A percentile compares a stretch with the other conserved stretches of the same genome.
Evolutionary conservation across 805 yeast genomes (phyloP).

Genomic region (Saccharomycopsis capsularis): DNA sequence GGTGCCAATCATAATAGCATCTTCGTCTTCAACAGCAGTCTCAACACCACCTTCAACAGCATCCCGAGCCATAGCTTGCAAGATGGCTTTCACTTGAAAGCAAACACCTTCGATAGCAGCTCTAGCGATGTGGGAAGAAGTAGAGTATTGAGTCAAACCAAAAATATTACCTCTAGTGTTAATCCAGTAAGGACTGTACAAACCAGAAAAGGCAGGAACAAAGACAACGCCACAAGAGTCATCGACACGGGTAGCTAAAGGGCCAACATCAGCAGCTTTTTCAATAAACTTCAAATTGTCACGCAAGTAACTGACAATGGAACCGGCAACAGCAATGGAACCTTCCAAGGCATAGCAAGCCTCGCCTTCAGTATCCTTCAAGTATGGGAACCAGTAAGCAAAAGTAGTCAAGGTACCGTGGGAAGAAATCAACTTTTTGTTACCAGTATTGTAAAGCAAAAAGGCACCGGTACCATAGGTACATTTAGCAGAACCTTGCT

Average conservation of each 20-base stretch:
- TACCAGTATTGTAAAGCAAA: constrained; percentile 81
- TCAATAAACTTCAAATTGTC: constrained; percentile 81
- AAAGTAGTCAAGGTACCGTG: constrained; percentile 86
- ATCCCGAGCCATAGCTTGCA: constrained; percentile 84
- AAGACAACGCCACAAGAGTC: constrained; percentile 89
- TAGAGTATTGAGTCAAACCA: constrained; percentile 89
- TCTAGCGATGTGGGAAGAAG: constrained; percentile 85
- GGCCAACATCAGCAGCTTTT: constrained; percentile 82
- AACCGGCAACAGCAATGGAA: constrained; percentile 93
- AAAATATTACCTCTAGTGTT: constrained; percentile 88
- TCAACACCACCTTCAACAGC: constrained; percentile 59
- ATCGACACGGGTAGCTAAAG: constrained; percentile 73
- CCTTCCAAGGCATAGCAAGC: constrained; percentile 93
- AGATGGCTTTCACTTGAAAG: constrained; percentile 85
- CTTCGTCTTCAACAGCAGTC: constrained; percentile 33
- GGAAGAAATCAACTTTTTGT: constrained; percentile 56
- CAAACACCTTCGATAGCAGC: constrained; percentile 96
- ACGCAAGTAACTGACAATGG: constrained; percentile 88
- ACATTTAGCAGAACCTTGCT: constrained; percentile 83
- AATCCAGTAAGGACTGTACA: constrained; percentile 95
- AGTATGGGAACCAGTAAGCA: constrained; percentile 80
- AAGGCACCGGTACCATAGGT: constrained; percentile 97
- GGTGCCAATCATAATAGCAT: not conserved
- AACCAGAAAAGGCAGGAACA: constrained; percentile 90
- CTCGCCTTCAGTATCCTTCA: constrained; percentile 39